These are phyloP conservation scores for Pestalotiopsis sp. DNA, from an alignment of 2,329 filamentous ascomycete species.

Conservation along the genomic window DNA sequence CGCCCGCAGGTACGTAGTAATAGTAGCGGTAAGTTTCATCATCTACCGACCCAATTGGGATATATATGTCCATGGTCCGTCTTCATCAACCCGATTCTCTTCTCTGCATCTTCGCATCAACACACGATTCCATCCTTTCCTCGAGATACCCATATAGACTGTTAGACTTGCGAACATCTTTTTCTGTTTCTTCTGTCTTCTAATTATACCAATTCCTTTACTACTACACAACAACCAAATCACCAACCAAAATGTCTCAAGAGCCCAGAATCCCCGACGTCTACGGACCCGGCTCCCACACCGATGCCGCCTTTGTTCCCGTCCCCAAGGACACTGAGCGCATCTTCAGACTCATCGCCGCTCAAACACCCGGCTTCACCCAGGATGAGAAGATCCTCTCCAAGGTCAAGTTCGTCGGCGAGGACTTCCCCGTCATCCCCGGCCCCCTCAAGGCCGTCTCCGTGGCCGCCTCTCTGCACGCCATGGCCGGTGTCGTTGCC, in stretches of 20 bases:
- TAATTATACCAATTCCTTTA: background rate
- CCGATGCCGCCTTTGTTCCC: constrained; percentile 26
- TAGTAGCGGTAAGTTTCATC: background rate
- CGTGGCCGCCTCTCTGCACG: constrained; percentile 33
- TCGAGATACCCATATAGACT: background rate
- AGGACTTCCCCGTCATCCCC: constrained; percentile 30
- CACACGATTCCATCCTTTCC: background rate
- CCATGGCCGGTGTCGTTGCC: constrained; percentile 29
- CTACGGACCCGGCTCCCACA: constrained; percentile 33
- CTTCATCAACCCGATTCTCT: background rate
- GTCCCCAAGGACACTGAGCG: constrained; percentile 30
- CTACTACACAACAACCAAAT: background rate
- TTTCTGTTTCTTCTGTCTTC: background rate
- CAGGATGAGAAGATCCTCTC: constrained; percentile 25
- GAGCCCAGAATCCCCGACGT: constrained; percentile 20
- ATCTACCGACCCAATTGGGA: background rate
- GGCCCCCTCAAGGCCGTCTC: constrained; percentile 35
- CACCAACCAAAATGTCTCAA: constrained; percentile 16
- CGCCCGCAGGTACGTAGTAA: background rate
- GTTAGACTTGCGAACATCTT: background rate
- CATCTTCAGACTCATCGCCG: constrained; percentile 31
- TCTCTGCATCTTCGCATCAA: background rate
- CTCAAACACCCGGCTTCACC: constrained; percentile 34
- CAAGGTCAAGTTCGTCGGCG: constrained; percentile 31
- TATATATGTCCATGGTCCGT: background rate